phyloP scores from a whole-genome alignment of 352 stramenopile genomes.

The Pythium guiyangense region DNA sequence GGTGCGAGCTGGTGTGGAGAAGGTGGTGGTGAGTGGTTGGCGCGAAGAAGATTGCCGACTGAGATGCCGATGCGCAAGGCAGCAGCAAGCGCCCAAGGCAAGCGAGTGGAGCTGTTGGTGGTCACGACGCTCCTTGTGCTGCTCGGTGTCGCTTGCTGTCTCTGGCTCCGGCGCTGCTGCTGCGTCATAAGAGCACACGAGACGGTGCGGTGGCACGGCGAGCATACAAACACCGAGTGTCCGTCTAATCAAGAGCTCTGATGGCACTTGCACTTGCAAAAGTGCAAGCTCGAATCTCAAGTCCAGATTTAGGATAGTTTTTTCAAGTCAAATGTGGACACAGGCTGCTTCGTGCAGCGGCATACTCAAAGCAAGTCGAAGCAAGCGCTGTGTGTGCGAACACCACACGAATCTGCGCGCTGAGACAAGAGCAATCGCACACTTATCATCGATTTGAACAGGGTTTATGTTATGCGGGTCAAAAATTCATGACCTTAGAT shows the following conservation, averaged over 20 bases:
- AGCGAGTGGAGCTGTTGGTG: background rate
- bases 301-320: too few relatives aligned
- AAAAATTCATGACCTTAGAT: too few relatives aligned
- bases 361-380: too few relatives aligned
- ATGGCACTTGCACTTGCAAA: background rate
- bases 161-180: background rate
- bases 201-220: slow-evolving; percentile 1
- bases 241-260: background rate
- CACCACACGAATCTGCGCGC: too few relatives aligned
- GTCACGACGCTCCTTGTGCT: background rate
- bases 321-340: too few relatives aligned
- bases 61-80: background rate
- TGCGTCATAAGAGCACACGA: slow-evolving; percentile 5
- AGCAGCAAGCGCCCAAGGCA: too few relatives aligned
- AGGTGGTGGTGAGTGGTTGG: background rate
- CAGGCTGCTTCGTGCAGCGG: too few relatives aligned
- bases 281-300: background rate
- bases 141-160: too few relatives aligned
- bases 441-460: too few relatives aligned
- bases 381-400: too few relatives aligned
- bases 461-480: too few relatives aligned
- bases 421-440: too few relatives aligned
- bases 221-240: background rate
- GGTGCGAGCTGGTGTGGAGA: background rate
- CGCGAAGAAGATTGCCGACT: slow-evolving; percentile 5